A percentile compares a stretch with the other conserved stretches of the same genome.
phyloP scores from a whole-genome alignment of 148 eudicot genomes.

The Rheum nobile region DNA sequence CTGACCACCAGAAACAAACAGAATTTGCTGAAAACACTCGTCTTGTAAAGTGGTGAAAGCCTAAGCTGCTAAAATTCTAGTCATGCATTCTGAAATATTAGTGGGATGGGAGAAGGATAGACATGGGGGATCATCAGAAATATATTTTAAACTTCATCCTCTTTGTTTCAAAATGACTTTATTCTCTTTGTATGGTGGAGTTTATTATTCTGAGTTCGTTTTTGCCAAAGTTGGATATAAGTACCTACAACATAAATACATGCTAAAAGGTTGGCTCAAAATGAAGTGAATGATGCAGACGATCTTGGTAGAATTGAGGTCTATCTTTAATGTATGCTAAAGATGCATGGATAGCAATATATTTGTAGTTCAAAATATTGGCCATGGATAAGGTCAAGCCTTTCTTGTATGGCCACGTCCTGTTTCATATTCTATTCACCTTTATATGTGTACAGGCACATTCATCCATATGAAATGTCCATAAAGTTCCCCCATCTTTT shows the following conservation, averaged over 20 bases:
- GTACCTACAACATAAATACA: neutral
- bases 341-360: neutral
- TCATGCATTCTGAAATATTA: neutral
- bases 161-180: neutral
- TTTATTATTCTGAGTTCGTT: neutral
- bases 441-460: neutral
- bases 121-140: neutral
- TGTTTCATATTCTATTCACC: neutral
- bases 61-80: neutral
- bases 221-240: neutral
- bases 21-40: neutral
- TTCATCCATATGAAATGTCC: neutral
- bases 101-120: neutral
- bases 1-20: neutral
- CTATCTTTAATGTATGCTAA: neutral
- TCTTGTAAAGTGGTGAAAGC: neutral
- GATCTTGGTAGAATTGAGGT: neutral
- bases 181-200: neutral
- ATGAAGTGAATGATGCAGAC: neutral
- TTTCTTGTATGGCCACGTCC: neutral
- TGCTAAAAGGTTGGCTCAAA: neutral
- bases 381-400: neutral
- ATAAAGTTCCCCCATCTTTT: neutral
- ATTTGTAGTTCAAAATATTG: neutral
- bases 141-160: neutral